Evolutionary conservation across 257 asterid genomes (phyloP).

Genomic region (Salvia rosmarinus): DNA sequence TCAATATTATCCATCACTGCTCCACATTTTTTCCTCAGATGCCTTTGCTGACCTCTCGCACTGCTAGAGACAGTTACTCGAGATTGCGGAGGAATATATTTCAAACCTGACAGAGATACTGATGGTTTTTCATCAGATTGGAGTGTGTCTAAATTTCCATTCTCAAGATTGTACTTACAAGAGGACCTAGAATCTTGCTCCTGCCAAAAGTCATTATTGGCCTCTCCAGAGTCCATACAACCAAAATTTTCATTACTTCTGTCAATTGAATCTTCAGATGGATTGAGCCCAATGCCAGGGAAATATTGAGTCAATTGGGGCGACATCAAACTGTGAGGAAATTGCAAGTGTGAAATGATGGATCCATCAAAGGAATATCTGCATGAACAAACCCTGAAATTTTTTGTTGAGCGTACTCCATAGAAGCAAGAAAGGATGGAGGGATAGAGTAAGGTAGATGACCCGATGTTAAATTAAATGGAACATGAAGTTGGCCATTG

Average conservation of each 20-base stretch:
- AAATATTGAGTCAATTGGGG: constrained; percentile 63
- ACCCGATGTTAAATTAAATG: constrained; percentile 59
- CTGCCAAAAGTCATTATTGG: constrained; percentile 62
- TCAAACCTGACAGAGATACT: constrained; percentile 48
- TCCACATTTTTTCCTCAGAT: constrained; percentile 58
- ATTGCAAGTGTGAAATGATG: constrained; percentile 60
- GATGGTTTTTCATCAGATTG: constrained; percentile 58
- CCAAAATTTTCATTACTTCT: constrained; percentile 53
- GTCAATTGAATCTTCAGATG: constrained; percentile 61
- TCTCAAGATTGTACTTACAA: constrained; percentile 54
- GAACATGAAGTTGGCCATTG: constrained; percentile 63
- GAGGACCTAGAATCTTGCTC: constrained; percentile 61
- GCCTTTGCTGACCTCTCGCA: constrained; percentile 54
- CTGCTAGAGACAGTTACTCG: constrained; percentile 53
- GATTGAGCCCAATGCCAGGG: constrained; percentile 55
- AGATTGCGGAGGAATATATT: constrained; percentile 61
- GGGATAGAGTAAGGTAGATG: constrained; percentile 69
- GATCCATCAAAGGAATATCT: constrained; percentile 54
- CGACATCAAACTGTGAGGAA: constrained; percentile 64
- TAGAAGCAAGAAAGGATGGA: constrained; percentile 70
- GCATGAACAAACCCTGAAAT: constrained; percentile 64
- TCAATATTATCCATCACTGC: constrained; percentile 55
- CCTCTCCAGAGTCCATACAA: constrained; percentile 52
- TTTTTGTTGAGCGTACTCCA: constrained; percentile 68
- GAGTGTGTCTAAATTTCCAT: constrained; percentile 47